Evolutionary conservation across 192 early-diverging fungal species (phyloP).

Genomic region (Obelidium mucronatum): DNA sequence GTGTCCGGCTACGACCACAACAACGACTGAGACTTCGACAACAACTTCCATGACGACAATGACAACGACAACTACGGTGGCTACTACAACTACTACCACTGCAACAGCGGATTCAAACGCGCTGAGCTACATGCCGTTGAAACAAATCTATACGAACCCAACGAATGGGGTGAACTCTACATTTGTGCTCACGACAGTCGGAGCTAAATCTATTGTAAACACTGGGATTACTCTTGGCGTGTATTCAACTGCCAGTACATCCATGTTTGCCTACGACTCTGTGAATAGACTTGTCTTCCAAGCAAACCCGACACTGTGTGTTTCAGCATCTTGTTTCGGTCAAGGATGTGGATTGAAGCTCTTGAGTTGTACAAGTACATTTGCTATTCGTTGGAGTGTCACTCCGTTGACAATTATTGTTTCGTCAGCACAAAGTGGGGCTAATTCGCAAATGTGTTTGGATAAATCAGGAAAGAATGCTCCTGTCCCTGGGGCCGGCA

Average conservation of each 20-base stretch:
- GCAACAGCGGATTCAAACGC: neutral
- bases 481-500: neutral
- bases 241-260: neutral
- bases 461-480: no score
- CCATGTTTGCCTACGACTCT: conserved; percentile 6
- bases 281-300: neutral
- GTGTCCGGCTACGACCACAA: neutral
- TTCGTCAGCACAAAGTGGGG: no score
- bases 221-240: neutral
- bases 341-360: neutral
- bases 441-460: neutral
- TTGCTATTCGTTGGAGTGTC: conserved; percentile 1
- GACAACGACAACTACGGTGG: neutral
- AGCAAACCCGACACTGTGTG: neutral
- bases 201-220: neutral
- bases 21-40: neutral
- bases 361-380: neutral
- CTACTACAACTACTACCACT: conserved; percentile 17
- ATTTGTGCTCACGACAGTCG: neutral
- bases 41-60: neutral
- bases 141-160: no score
- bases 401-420: neutral
- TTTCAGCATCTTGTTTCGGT: neutral
- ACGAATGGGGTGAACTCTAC: no score
- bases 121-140: no score